Percentiles rank a stretch among this genome's conserved stretches.
These are phyloP conservation scores for Sporothrix brunneoviolacea DNA, from an alignment of 2,329 filamentous ascomycete genomes.

Conservation along the genomic window DNA sequence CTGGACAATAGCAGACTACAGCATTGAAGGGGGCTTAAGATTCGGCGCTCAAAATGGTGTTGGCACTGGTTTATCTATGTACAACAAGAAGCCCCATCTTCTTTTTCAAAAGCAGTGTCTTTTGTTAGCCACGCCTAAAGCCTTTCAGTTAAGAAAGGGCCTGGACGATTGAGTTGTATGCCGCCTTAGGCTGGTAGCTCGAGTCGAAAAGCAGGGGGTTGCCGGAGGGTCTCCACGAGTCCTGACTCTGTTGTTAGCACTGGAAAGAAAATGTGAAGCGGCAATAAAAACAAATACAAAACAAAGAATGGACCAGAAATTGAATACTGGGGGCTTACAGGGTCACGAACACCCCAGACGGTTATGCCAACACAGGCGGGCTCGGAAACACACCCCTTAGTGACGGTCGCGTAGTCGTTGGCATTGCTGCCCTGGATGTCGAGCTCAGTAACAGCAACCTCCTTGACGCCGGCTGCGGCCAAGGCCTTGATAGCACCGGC, in stretches of 20 bases:
- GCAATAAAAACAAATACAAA: neutral
- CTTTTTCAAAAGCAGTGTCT: too few species aligned
- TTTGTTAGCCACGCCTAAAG: too few species aligned
- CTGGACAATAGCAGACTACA: conserved; percentile 23
- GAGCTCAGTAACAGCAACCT: conserved; percentile 61
- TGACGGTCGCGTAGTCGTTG: conserved; percentile 52
- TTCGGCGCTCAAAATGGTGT: too few species aligned
- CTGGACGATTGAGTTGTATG: conserved; percentile 41
- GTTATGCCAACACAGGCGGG: conserved; percentile 59
- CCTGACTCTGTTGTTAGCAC: conserved; percentile 25
- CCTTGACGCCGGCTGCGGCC: conserved; percentile 41
- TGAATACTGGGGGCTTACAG: conserved; percentile 25
- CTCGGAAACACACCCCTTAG: conserved; percentile 51
- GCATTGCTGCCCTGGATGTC: conserved; percentile 55
- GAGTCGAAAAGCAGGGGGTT: conserved; percentile 49
- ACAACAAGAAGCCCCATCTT: too few species aligned
- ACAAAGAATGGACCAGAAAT: neutral
- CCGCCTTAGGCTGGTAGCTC: conserved; percentile 44
- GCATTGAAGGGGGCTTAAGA: too few species aligned
- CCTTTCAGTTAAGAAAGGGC: conserved; percentile 27
- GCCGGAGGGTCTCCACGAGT: conserved; percentile 44
- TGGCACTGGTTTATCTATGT: neutral
- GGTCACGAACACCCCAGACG: conserved; percentile 50
- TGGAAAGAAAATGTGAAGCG: too few species aligned
- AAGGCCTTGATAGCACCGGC: conserved; percentile 46